Percentiles rank a stretch among this genome's conserved stretches.
These are phyloP conservation scores for Diaporthe caulivora DNA, from an alignment of 2,329 filamentous ascomycete genomes.

Conservation along the genomic window DNA sequence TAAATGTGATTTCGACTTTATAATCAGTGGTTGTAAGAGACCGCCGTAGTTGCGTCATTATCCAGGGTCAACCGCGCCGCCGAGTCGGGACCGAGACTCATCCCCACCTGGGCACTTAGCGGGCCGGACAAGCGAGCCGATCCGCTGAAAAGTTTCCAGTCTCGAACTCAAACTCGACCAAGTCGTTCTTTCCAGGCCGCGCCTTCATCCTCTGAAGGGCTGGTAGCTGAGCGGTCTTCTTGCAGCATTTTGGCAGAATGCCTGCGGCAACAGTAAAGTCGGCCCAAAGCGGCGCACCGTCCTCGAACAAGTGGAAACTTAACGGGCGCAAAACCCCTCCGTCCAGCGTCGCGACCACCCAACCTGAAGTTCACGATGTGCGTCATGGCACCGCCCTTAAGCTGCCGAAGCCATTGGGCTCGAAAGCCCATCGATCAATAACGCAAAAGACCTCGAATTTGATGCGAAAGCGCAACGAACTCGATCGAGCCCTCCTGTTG, in stretches of 20 bases:
- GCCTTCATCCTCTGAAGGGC: neutral
- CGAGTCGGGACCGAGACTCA: neutral
- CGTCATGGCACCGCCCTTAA: constrained; percentile 26
- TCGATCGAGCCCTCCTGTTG: constrained; percentile 41
- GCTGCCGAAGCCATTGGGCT: constrained; percentile 39
- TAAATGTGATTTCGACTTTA: no score
- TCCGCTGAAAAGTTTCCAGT: constrained; percentile 33
- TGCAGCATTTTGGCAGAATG: neutral
- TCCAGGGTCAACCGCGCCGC: neutral
- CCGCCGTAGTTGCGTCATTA: neutral
- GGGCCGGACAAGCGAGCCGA: neutral
- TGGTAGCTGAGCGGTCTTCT: neutral
- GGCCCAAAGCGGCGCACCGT: neutral
- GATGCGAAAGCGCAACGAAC: constrained; percentile 41
- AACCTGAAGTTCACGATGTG: neutral
- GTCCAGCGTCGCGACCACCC: neutral
- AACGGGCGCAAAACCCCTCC: neutral
- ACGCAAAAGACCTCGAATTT: constrained; percentile 39
- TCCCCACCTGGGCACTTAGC: neutral
- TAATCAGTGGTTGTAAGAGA: no score
- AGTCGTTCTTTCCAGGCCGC: neutral
- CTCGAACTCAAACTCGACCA: neutral
- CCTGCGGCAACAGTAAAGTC: neutral
- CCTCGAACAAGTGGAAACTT: neutral
- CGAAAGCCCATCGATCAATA: constrained; percentile 36